phyloP scores from a whole-genome alignment of 202 grass and related monocot genomes.

The Carex arenaria region DNA sequence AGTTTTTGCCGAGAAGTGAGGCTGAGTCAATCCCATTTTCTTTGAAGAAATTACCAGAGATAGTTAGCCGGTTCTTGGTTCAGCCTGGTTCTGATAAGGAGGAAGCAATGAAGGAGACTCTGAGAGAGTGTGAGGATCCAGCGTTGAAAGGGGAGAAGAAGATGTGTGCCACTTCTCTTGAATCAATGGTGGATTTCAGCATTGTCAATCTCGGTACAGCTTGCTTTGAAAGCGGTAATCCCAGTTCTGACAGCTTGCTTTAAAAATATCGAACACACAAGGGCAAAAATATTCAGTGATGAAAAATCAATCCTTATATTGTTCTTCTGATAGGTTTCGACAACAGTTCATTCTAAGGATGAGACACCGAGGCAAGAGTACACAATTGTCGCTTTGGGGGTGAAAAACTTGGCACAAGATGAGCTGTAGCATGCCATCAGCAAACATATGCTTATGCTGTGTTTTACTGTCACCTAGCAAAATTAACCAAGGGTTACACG shows the following conservation, averaged over 20 bases:
- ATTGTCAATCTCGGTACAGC: conserved; percentile 55
- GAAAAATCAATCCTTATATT: neutral
- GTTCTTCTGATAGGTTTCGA: conserved; percentile 15
- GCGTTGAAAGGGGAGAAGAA: conserved; percentile 54
- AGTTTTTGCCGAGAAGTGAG: conserved; percentile 48
- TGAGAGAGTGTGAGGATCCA: conserved; percentile 57
- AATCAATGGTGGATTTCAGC: conserved; percentile 93
- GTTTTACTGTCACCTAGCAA: conserved; percentile 80
- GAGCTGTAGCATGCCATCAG: conserved; percentile 66
- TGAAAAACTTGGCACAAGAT: conserved; percentile 6
- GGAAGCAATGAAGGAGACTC: conserved; percentile 48
- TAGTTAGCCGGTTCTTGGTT: conserved; percentile 52
- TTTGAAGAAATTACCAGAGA: conserved; percentile 52
- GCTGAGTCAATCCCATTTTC: conserved; percentile 69
- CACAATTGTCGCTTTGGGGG: conserved; percentile 43
- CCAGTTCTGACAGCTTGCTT: neutral
- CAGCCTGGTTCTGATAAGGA: conserved; percentile 46
- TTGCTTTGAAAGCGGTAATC: too few species aligned
- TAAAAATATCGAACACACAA: neutral
- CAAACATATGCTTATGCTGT: conserved; percentile 77
- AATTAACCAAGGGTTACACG: conserved; percentile 52
- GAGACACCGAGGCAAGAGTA: conserved; percentile 53
- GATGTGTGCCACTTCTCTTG: conserved; percentile 78
- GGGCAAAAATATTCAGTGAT: neutral
- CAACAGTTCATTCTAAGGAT: conserved; percentile 34